A percentile compares a stretch with the other conserved stretches of the same genome.
These are phyloP conservation scores for Irpex sp. DNA, from an alignment of 1,284 basidiomycete species.

Conservation along the genomic window DNA sequence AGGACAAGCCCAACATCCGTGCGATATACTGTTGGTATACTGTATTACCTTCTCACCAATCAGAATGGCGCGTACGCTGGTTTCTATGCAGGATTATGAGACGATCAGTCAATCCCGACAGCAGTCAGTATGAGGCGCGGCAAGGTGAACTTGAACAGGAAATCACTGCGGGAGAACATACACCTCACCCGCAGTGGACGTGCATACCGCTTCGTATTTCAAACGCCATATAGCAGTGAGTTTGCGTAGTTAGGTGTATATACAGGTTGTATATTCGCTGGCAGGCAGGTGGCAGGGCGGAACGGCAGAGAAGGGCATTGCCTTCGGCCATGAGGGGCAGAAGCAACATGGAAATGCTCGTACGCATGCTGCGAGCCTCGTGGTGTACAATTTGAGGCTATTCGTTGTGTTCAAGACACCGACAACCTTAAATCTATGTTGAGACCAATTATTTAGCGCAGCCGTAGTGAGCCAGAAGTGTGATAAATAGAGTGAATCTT, in stretches of 20 bases:
- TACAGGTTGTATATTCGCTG: neutral
- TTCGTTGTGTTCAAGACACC: no score
- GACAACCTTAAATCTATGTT: no score
- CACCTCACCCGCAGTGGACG: neutral
- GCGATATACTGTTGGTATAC: neutral
- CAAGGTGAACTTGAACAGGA: neutral
- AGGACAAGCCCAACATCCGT: neutral
- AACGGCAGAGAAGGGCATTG: neutral
- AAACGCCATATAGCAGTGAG: neutral
- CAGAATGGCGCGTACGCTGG: neutral
- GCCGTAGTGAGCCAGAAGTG: no score
- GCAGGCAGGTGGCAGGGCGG: neutral
- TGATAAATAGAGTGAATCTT: no score
- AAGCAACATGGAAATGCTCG: neutral
- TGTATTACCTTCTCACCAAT: neutral
- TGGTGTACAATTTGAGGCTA: neutral
- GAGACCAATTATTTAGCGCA: no score
- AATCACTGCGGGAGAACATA: conserved; percentile 5
- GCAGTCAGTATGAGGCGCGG: neutral
- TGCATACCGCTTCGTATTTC: neutral
- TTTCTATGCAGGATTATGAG: neutral
- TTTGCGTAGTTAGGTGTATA: neutral
- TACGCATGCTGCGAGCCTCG: neutral
- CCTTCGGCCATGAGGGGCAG: conserved; percentile 1
- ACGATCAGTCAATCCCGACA: neutral